Percentiles rank a stretch among this genome's conserved stretches.
These are phyloP conservation scores for Pharus latifolius DNA, from an alignment of 176 grass and related monocot species.

Conservation along the genomic window DNA sequence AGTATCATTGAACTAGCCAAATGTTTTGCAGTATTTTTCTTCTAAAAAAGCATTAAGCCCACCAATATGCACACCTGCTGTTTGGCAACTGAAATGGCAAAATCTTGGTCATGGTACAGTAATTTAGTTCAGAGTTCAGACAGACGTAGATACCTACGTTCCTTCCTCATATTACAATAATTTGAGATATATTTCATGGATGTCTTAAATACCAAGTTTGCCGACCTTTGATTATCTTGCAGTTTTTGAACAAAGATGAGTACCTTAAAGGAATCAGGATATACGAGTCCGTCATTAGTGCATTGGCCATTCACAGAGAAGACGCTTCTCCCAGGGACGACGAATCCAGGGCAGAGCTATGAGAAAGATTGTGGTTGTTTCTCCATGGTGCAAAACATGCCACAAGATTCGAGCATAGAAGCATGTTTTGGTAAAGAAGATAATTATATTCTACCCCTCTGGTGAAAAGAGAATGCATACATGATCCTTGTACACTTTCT, in stretches of 20 bases:
- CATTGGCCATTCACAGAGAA: slow-evolving; percentile 35
- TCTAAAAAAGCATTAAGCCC: not conserved
- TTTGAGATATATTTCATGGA: not conserved
- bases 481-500: slow-evolving; percentile 8
- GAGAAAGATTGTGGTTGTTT: slow-evolving; percentile 9
- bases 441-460: not conserved
- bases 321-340: slow-evolving; percentile 6
- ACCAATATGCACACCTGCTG: not conserved
- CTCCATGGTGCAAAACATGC: not conserved
- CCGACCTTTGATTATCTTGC: not conserved
- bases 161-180: not conserved
- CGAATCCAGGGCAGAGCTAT: slow-evolving; percentile 67
- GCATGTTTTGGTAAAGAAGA: not conserved
- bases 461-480: not conserved
- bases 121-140: not conserved
- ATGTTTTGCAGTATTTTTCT: not conserved
- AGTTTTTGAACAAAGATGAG: slow-evolving; percentile 91
- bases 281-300: slow-evolving; percentile 71
- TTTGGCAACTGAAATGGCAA: not conserved
- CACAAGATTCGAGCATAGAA: not conserved
- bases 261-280: slow-evolving; percentile 73
- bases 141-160: not conserved
- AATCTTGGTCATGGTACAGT: not conserved
- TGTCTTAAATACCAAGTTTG: not conserved
- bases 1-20: not conserved